Conservation (phyloP, 495 filamentous ascomycete species). For the Aspergillus homomorphus region DNA sequence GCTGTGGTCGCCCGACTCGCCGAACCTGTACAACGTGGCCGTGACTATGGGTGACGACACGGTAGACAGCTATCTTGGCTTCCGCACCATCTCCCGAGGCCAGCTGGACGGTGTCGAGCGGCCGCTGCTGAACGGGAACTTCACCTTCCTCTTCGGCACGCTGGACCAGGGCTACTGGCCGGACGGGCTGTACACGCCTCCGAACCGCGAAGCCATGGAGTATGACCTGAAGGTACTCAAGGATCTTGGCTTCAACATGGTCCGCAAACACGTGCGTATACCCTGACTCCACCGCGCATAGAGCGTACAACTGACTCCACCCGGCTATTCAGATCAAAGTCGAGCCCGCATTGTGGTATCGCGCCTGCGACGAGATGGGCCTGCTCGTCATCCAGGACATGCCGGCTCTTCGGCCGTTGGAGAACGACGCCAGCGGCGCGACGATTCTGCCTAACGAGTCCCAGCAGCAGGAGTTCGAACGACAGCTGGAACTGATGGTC, state of each 20-base stretch:
- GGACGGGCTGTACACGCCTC: slow-evolving; percentile 60
- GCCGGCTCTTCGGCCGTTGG: slow-evolving; percentile 51
- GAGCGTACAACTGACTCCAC: slow-evolving; percentile 1
- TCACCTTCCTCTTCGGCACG: slow-evolving; percentile 63
- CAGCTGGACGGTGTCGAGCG: slow-evolving; percentile 56
- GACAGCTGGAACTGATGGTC: slow-evolving; percentile 59
- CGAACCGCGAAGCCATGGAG: slow-evolving; percentile 61
- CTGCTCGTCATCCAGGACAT: slow-evolving; percentile 67
- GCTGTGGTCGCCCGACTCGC: slow-evolving; percentile 60
- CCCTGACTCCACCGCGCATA: background rate
- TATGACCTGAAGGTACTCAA: slow-evolving; percentile 62
- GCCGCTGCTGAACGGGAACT: slow-evolving; percentile 60
- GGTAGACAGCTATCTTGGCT: slow-evolving; percentile 62
- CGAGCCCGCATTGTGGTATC: slow-evolving; percentile 62
- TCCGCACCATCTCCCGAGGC: slow-evolving; percentile 57
- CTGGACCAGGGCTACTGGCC: slow-evolving; percentile 71
- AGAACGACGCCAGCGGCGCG: slow-evolving; percentile 13
- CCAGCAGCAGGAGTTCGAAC: slow-evolving; percentile 58
- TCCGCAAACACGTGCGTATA: slow-evolving; percentile 60
- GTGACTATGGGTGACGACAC: slow-evolving; percentile 54
- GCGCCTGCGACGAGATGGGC: slow-evolving; percentile 60
- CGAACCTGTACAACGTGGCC: slow-evolving; percentile 59
- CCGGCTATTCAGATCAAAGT: slow-evolving; percentile 78
- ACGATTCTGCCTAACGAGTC: slow-evolving; percentile 39
- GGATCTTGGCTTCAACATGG: slow-evolving; percentile 61